phyloP scores from a whole-genome alignment of 2,329 filamentous ascomycete genomes.

The Fusarium newnesense region DNA sequence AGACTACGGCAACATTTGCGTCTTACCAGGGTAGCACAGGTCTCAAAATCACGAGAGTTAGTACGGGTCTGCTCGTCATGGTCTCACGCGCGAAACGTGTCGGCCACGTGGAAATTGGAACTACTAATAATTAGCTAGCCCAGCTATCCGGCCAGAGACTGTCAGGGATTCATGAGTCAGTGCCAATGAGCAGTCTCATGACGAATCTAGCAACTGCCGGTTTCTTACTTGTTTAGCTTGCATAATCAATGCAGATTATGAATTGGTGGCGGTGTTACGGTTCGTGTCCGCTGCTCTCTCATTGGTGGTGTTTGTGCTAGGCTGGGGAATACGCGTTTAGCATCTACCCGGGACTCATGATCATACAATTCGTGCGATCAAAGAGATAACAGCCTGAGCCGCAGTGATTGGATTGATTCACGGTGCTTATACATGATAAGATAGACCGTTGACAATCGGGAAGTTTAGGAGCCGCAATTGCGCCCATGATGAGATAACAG shows the following conservation, averaged over 20 bases:
- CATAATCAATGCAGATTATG: background rate
- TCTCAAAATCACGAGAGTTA: background rate
- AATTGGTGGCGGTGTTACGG: background rate
- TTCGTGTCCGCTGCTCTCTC: background rate
- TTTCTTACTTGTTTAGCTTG: background rate
- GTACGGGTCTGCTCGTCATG: background rate
- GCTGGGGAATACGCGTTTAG: too few species aligned
- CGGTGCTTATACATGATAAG: background rate
- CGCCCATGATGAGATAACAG: background rate
- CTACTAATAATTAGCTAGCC: background rate
- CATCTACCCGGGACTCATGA: background rate
- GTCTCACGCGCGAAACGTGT: conserved; percentile 9
- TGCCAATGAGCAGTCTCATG: background rate
- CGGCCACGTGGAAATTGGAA: conserved; percentile 13
- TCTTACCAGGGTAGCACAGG: background rate
- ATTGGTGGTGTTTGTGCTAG: background rate
- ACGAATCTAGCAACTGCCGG: background rate
- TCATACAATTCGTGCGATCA: background rate
- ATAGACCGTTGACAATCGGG: background rate
- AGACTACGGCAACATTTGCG: too few species aligned
- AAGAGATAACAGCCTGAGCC: background rate
- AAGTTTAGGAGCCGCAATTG: background rate
- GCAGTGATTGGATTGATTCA: background rate
- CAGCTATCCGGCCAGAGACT: background rate
- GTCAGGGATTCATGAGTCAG: conserved; percentile 14